Percentiles rank a stretch among this genome's conserved stretches.
Evolutionary conservation across 345 rosid genomes (phyloP).

Genomic region (Adansonia digitata): DNA sequence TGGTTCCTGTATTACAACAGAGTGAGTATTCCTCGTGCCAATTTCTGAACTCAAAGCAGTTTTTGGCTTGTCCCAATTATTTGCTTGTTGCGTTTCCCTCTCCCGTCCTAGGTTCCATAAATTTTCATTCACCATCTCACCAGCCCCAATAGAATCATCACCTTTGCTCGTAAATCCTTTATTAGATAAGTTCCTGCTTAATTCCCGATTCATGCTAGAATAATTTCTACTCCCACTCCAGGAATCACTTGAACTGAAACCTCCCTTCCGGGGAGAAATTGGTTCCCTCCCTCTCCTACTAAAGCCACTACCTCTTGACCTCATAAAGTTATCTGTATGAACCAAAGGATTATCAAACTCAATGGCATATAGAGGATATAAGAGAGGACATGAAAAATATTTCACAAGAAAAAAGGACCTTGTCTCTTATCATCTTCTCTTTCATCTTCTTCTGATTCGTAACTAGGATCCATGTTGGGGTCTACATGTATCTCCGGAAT

Average conservation of each 20-base stretch:
- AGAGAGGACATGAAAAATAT: background rate
- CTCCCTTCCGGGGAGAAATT: slow-evolving; percentile 69
- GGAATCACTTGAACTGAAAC: slow-evolving; percentile 49
- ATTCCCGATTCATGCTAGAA: slow-evolving; percentile 50
- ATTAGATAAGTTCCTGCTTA: slow-evolving; percentile 56
- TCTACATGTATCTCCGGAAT: slow-evolving; percentile 93
- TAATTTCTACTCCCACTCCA: slow-evolving; percentile 64
- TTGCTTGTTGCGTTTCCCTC: slow-evolving; percentile 45
- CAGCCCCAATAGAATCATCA: slow-evolving; percentile 51
- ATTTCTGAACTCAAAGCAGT: slow-evolving; percentile 38
- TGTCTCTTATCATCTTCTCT: slow-evolving; percentile 61
- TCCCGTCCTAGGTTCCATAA: slow-evolving; percentile 56
- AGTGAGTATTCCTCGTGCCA: slow-evolving; percentile 31
- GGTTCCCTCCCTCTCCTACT: slow-evolving; percentile 75
- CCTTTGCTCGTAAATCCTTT: slow-evolving; percentile 52
- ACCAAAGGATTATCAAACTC: slow-evolving; percentile 18
- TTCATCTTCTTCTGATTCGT: slow-evolving; percentile 86
- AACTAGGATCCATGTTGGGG: slow-evolving; percentile 97
- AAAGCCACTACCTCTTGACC: slow-evolving; percentile 60
- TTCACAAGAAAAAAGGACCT: slow-evolving; percentile 31
- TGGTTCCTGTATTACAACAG: slow-evolving; percentile 35
- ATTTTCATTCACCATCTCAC: slow-evolving; percentile 46
- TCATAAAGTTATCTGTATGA: slow-evolving; percentile 48
- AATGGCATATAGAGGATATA: background rate
- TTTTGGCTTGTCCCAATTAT: slow-evolving; percentile 57